phyloP scores from a whole-genome alignment of 1,284 basidiomycete species.

The Neotropicomus parvogracilis region DNA sequence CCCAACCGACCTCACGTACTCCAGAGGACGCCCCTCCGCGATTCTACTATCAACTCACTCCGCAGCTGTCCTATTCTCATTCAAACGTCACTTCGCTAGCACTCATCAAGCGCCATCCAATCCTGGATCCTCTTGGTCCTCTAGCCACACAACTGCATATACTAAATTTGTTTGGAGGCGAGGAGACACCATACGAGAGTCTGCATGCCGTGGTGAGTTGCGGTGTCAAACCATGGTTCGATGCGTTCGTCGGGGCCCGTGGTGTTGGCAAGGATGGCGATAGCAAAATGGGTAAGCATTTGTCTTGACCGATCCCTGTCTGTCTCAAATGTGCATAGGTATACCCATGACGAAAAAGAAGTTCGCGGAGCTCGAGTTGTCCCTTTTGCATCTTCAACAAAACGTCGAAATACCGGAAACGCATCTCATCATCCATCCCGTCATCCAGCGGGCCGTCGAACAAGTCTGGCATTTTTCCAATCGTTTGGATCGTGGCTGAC shows the following conservation, averaged over 20 bases:
- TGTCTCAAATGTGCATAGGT: constrained; percentile 41
- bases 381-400: constrained; percentile 92
- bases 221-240: constrained; percentile 97
- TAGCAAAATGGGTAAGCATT: constrained; percentile 74
- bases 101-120: constrained; percentile 88
- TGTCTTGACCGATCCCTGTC: background rate
- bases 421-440: constrained; percentile 87
- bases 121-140: constrained; percentile 75
- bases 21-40: constrained; percentile 59
- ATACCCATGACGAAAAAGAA: constrained; percentile 99
- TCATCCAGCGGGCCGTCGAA: constrained; percentile 85
- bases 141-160: constrained; percentile 88
- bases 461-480: constrained; percentile 40
- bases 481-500: constrained; percentile 15
- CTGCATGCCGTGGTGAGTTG: constrained; percentile 95
- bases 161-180: constrained; percentile 88
- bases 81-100: constrained; percentile 85
- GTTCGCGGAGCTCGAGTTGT: constrained; percentile 97
- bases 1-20: constrained; percentile 16
- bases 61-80: constrained; percentile 77
- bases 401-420: constrained; percentile 99
- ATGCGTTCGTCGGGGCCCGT: constrained; percentile 85
- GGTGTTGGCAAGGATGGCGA: constrained; percentile 78
- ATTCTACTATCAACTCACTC: constrained; percentile 68
- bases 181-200: constrained; percentile 92